Conservation (phyloP, 2,329 filamentous ascomycete species). For the Beauveria pseudobassiana region DNA sequence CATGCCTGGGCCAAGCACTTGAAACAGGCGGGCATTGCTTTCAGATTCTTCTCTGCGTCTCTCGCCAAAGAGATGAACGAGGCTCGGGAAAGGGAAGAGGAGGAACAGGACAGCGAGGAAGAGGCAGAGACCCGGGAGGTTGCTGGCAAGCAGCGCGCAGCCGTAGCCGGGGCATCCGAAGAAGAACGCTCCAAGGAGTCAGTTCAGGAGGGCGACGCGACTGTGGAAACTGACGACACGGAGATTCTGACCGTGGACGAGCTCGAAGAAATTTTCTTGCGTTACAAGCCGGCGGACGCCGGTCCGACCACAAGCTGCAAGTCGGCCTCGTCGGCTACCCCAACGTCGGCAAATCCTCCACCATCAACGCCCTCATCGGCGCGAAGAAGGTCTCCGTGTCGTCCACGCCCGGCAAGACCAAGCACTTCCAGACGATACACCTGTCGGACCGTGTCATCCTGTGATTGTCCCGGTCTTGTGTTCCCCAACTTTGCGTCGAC, state of each 20-base stretch:
- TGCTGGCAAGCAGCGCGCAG: slow-evolving; percentile 20
- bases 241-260: slow-evolving; percentile 89
- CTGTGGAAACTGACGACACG: slow-evolving; percentile 50
- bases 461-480: slow-evolving; percentile 93
- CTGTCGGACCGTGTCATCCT: slow-evolving; percentile 82
- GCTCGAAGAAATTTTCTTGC: slow-evolving; percentile 78
- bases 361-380: slow-evolving; percentile 97
- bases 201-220: slow-evolving; percentile 13
- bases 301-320: slow-evolving; percentile 60
- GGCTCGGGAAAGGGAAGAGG: slow-evolving; percentile 50
- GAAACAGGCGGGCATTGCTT: slow-evolving; percentile 70
- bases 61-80: slow-evolving; percentile 87
- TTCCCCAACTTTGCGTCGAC: slow-evolving; percentile 97
- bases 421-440: slow-evolving; percentile 98
- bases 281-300: slow-evolving; percentile 52
- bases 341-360: slow-evolving; percentile 98
- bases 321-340: slow-evolving; percentile 96
- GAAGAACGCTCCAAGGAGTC: slow-evolving; percentile 19
- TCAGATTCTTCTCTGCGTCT: slow-evolving; percentile 92
- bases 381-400: slow-evolving; percentile 98
- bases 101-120: slow-evolving; percentile 21
- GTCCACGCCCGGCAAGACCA: slow-evolving; percentile 94
- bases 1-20: slow-evolving; percentile 83
- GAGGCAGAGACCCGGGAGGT: slow-evolving; percentile 18
- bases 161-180: slow-evolving; percentile 15